A percentile compares a stretch with the other conserved stretches of the same genome.
These are phyloP conservation scores for Plenodomus biglobosus DNA, from an alignment of 2,329 filamentous ascomycete species.

Conservation along the genomic window DNA sequence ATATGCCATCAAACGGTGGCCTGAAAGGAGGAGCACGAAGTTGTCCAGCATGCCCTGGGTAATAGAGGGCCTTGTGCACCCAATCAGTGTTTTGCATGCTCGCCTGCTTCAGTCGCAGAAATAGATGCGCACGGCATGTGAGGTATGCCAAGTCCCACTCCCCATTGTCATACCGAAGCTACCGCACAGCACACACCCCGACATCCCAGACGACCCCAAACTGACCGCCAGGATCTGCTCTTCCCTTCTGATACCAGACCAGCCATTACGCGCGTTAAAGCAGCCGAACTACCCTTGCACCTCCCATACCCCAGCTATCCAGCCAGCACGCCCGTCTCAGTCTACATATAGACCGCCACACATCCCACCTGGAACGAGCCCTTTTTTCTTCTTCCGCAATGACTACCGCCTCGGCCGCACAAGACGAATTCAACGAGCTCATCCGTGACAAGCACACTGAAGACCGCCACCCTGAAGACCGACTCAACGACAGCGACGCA, in stretches of 20 bases:
- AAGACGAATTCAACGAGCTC: constrained; percentile 56
- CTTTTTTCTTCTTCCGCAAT: constrained; percentile 37
- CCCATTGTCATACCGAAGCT: neutral
- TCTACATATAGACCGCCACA: constrained; percentile 23
- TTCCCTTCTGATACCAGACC: constrained; percentile 8
- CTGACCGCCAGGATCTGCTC: constrained; percentile 1
- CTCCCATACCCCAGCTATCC: neutral
- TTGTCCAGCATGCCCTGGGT: neutral
- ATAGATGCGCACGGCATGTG: neutral
- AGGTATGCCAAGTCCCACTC: neutral
- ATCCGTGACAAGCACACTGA: constrained; percentile 50
- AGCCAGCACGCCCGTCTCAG: neutral
- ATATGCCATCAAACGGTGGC: neutral
- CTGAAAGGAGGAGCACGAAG: neutral
- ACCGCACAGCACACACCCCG: neutral
- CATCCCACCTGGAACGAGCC: constrained; percentile 10
- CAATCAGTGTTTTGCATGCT: neutral
- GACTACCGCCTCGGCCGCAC: constrained; percentile 47
- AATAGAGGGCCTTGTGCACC: neutral
- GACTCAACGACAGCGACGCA: constrained; percentile 60
- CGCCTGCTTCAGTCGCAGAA: neutral
- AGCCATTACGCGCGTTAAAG: constrained; percentile 3
- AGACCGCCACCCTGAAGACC: constrained; percentile 53
- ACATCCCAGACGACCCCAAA: constrained; percentile 7
- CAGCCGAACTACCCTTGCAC: constrained; percentile 1